Evolutionary conservation across 208 protist genomes (phyloP), one percentile per base, ranked within the genome.

Genomic region (Naegleria fowleri): DNA sequence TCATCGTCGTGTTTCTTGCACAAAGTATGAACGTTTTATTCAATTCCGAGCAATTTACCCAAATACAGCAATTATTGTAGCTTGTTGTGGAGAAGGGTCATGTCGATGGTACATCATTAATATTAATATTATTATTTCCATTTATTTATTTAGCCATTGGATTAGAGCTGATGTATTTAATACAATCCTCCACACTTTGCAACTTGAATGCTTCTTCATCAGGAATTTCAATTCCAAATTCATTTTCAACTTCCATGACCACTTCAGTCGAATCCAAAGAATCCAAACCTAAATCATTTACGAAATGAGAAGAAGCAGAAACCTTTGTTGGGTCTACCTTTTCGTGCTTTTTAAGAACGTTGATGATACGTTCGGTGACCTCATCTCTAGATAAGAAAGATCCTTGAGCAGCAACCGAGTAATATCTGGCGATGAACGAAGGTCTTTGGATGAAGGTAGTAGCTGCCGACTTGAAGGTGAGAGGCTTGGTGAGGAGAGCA

Each of bases 181-280:
- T 38, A 38, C 13, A 22, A 58, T 88, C 84, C 5, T 38, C 43
- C 9, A 88, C 84, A 15, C 25, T 58, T 58, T 48, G 13, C 0
- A 88, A 38, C 39, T 58, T 88, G 84, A 58, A 88, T 58, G 84
- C 84, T 88, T 88, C 84, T 38, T 88, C 41, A 15, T 88, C 84
- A 91, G 97, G 97, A 91, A 98, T 98, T 93, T 98, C 97, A 95
- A 99, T 94, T 91, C 96, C 95, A 92, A 98, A 98, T 93, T 99
- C 97, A 87, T 99, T 96, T 91, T 99, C 97, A 89, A 98, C 95
- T 33, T 96, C 96, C 79, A 99, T 97, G 7, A 98, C 96, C 29
- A 99, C 95, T 92, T 99, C 98, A 41, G 98, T 97, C 93, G 97
- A 95, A 88, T 99, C 98, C 51, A 99, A 93, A 36, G 96, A 98